These are phyloP conservation scores for Sclerospora graminicola DNA, from an alignment of 352 stramenopile genomes.

Conservation along the genomic window DNA sequence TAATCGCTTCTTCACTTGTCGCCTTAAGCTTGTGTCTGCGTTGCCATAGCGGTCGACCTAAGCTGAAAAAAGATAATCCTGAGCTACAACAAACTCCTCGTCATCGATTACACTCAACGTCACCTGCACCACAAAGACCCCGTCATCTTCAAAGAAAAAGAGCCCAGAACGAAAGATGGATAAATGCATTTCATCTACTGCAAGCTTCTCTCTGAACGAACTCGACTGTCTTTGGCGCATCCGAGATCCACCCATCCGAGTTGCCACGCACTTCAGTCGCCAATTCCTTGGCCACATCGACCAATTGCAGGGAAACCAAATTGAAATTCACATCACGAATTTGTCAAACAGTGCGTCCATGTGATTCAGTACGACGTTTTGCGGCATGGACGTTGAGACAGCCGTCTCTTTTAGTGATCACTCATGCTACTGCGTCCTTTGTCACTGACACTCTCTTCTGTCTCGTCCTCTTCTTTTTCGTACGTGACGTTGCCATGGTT, in stretches of 20 bases:
- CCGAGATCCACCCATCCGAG: slow-evolving; percentile 2
- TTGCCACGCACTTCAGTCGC: slow-evolving; percentile 33
- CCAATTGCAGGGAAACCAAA: slow-evolving; percentile 37
- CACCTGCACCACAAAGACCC: no score
- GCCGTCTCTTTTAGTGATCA: no score
- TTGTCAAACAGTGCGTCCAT: slow-evolving; percentile 53
- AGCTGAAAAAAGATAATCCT: no score
- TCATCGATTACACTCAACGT: no score
- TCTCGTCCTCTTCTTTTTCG: slow-evolving; percentile 26
- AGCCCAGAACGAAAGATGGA: no score
- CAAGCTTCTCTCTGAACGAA: slow-evolving; percentile 68
- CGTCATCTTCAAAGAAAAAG: no score
- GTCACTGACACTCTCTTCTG: not conserved
- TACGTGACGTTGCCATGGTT: slow-evolving; percentile 66
- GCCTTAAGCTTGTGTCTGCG: no score
- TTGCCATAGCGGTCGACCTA: slow-evolving; percentile 35
- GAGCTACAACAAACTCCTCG: no score
- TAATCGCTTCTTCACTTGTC: no score
- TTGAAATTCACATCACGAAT: slow-evolving; percentile 81
- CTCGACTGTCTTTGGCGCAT: slow-evolving; percentile 15
- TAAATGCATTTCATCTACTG: no score
- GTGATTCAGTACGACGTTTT: slow-evolving; percentile 60
- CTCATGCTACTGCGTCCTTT: no score
- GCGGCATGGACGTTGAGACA: slow-evolving; percentile 11
- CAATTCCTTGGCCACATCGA: slow-evolving; percentile 43